phyloP scores from a whole-genome alignment of 352 stramenopile species.

The Thraustochytrium sp. region DNA sequence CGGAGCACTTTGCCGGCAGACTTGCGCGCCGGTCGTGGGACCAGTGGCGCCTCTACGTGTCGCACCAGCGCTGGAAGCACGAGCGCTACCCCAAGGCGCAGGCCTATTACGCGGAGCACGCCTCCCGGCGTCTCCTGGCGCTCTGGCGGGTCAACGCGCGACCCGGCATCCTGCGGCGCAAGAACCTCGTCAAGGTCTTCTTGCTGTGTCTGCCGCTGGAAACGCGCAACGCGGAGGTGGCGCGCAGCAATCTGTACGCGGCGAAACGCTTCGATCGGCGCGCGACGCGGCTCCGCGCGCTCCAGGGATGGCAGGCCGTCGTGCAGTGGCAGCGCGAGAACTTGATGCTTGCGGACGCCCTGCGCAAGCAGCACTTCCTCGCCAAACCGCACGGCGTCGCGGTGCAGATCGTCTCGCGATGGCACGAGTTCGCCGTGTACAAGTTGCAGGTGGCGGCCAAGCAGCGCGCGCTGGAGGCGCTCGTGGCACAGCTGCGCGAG shows the following conservation, averaged over 20 bases:
- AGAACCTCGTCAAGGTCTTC: conserved; percentile 33
- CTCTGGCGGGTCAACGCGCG: not conserved
- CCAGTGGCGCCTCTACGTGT: not conserved
- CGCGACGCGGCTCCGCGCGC: not conserved
- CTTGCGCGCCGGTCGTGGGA: not conserved
- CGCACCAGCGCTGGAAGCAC: not conserved
- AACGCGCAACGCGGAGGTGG: not conserved
- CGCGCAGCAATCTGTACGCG: not conserved
- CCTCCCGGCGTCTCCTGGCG: not conserved
- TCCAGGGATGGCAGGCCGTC: not conserved
- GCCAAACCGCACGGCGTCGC: not conserved
- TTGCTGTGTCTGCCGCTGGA: conserved; percentile 17
- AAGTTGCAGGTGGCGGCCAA: not conserved
- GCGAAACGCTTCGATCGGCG: not conserved
- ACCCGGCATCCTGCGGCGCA: not conserved
- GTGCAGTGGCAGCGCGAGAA: not conserved
- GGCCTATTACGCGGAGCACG: not conserved
- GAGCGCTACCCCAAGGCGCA: not conserved
- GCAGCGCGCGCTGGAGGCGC: not conserved
- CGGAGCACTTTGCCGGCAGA: not conserved
- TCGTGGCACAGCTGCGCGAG: not conserved
- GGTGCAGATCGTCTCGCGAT: not conserved
- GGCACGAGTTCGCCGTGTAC: not conserved
- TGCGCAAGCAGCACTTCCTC: not conserved
- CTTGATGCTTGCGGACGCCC: not conserved